Base-by-base conservation (phyloP, 169 alveolate genomes). In the Theileria luwenshuni region DNA sequence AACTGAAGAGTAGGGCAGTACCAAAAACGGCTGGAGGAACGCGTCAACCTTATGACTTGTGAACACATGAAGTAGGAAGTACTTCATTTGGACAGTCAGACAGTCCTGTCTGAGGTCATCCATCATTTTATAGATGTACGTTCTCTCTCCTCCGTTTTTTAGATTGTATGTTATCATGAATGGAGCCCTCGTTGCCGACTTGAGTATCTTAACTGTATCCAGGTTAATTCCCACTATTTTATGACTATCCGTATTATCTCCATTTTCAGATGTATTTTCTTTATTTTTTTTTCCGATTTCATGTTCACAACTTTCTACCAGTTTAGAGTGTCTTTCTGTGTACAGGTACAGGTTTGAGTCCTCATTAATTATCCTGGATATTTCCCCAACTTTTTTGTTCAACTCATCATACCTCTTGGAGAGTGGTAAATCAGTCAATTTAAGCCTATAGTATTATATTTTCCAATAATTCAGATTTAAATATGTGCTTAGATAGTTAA, bases 51-150 rank as follows among this genome's bases (percentile, higher is more conserved):
- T 64, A 58, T 84, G 74, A 13, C 25, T 63, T 25, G 64, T 58
- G 64, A 93, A 94, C 10, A 93, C 89, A 33, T 83, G 77, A 43
- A 83, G 61, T 28, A 91, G 67, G 41, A 94, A 83, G 28, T 83
- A 76, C 67, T 91, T 93, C 43, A 92, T 48, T 73, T 94, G 96
- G 79, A 94, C 88, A 3, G 94, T 95, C 8, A 94, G 84, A 13
- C 88, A 83, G 69, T 94, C 97, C 69, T 94, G 94, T 2, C 96
- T 80, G 28, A 92, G 75, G 59, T 94, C 96, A 73, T 94, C 97
- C 67, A 86, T 90, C 54, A 90, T 83, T 73, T 94, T 94, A 56
- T 79, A 79, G 2, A 79, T 71, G 77, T 79, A 79, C 19, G 81
- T 62, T 45, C 42, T 62, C 23, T 41, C 47, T 28, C 43, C 33